Evolutionary conservation across 495 filamentous ascomycete genomes (phyloP).

Genomic region (Ascodesmis nigricans): DNA sequence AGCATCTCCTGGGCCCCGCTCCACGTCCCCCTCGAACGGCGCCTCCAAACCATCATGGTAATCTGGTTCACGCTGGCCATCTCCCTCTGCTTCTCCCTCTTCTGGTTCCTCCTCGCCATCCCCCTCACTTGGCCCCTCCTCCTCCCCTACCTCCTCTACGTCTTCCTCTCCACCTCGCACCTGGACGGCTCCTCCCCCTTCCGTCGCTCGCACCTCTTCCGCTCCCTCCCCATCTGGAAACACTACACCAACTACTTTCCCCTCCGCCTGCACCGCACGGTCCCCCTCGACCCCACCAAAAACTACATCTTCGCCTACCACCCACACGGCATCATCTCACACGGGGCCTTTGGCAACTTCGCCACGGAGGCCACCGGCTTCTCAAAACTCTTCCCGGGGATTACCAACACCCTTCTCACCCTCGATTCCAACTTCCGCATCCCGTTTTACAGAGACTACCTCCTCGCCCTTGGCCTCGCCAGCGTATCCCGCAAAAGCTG

Average conservation of each 20-base stretch:
- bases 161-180: conserved; percentile 49
- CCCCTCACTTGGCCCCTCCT: conserved; percentile 81
- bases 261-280: conserved; percentile 61
- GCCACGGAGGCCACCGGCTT: conserved; percentile 64
- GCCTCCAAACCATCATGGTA: conserved; percentile 71
- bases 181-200: conserved; percentile 50
- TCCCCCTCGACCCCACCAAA: conserved; percentile 51
- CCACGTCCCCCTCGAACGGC: conserved; percentile 62
- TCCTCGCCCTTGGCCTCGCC: conserved; percentile 61
- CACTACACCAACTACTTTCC: conserved; percentile 89
- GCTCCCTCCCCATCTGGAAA: conserved; percentile 59
- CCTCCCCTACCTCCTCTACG: conserved; percentile 71
- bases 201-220: conserved; percentile 43
- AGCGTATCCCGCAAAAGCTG: conserved; percentile 82
- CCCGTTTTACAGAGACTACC: conserved; percentile 83
- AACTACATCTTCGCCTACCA: conserved; percentile 99
- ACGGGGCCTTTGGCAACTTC: conserved; percentile 85
- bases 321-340: conserved; percentile 88
- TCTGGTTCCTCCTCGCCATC: conserved; percentile 79
- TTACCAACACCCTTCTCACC: conserved; percentile 78
- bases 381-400: conserved; percentile 75
- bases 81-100: conserved; percentile 46
- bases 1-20: conserved; percentile 71
- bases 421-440: conserved; percentile 87
- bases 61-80: conserved; percentile 70